Evolutionary conservation across 441 rosid species (phyloP), one percentile per base, ranked within the genome.

Genomic region (Croton setiger): DNA sequence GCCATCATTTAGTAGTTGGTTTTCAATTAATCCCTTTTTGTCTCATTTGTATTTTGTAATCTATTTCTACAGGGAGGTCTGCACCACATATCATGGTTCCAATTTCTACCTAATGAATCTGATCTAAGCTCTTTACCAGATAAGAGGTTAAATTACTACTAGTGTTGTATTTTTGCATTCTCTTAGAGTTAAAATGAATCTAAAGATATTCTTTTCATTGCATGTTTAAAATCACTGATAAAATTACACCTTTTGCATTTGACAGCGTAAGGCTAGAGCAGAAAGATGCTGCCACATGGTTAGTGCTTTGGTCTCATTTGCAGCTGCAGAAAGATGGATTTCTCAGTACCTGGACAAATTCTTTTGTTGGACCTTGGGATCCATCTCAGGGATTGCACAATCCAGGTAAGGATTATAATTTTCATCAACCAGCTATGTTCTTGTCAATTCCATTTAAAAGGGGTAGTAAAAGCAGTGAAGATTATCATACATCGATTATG

Each of bases 301-400:
- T 87, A 66, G 99, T 96, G 70, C 92, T 96, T 71, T 93, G 97
- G 36, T 86, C 99, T 70, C 98, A 96, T 83, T 76, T 91, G 33
- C 87, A 85, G 84, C 76, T 96, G 82, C 99, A 86, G 81, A 85
- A 88, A 84, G 92, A 88, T 75, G 96, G 97, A 11, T 90, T 87
- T 84, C 85, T 96, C 31, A 93, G 87, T 71, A 74, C 99, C 39
- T 96, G 99, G 99, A 96, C 98, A 43, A 96, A 93, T 84, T 93
- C 99, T 70, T 96, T 96, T 81, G 98, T 96, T 72, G 99, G 99
- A 78, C 99, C 99, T 79, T 96, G 99, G 99, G 99, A 96, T 82
- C 99, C 98, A 37, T 96, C 99, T 75, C 99, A 96, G 80, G 99
- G 99, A 63, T 71, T 93, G 79, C 92, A 96, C 72, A 96, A 93